Evolutionary conservation across 768 basidiomycete genomes (phyloP), one percentile per base, ranked within the genome.

Genomic region (Neoboletus magnificus): DNA sequence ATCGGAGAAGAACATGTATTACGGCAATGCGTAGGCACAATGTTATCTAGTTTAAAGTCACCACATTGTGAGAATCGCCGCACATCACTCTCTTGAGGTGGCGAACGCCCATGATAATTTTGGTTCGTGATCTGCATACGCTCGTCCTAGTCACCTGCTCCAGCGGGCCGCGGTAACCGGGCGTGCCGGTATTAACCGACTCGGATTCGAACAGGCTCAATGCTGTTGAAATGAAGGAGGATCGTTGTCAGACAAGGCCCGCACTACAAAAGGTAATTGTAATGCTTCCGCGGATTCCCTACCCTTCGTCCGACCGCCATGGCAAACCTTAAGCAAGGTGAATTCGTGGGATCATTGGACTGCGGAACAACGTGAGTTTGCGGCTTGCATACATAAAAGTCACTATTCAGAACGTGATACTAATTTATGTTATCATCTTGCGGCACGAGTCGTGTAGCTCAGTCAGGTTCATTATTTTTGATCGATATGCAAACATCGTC

Each of bases 321-420:
- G 76, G 43, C 66, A 16, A 45, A 49, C 43, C 73, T 79, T 49
- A 85, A 82, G 64, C 80, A 82, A 63, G 86, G 85, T 56, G 86
- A 93, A 68, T 93, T 96, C 70, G 86, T 97, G 42, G 94, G 92
- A 52, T 91, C 92, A 48, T 78, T 97, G 56, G 94, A 97, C 72
- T 96, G 94, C 66, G 94, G 94, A 39, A 97, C 94, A 47, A 97
- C 94, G 93, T 94, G 64, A 69, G 90, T 75, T 33, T 49, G 30
- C 30, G 36, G 39, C 22, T 54, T 23, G n/a, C 6, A 45, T 18
- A 36, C 32, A 36, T 13, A 23, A 11, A n/a, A 41, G 29, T 25
- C 33, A 11, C 10, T 22, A 25, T 4, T 16, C 33, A 11, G n/a
- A 25, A 27, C 6, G 20, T 22, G 46, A 27, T 16, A 9, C 51